Evolutionary conservation across 352 stramenopile genomes (phyloP), one percentile per base, ranked within the genome.

Genomic region (Aphanomyces stellatus): DNA sequence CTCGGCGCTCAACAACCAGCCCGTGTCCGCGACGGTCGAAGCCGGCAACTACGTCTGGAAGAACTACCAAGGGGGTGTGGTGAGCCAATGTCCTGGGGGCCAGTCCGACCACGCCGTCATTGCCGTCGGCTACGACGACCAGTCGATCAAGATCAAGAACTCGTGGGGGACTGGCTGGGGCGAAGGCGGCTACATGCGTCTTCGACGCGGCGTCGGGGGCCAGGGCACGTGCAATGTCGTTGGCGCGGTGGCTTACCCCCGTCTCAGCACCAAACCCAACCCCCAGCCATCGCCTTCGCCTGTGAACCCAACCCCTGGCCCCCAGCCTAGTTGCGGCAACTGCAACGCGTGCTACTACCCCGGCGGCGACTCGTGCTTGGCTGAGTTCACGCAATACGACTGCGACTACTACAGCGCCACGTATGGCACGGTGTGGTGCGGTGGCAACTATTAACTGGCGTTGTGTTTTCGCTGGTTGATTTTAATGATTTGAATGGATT

Each of bases 81-180:
- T 98, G 35, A 80, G 69, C 37, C 74, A 63, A 17, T 82, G 74
- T 51, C 84, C 78, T 61, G 87, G 88, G 57, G 31, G 2, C 2
- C 15, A 34, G 34, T 59, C 37, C 10, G 43, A 72, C 46, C 67
- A 72, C 42, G 67, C 49, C 24, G 60, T 72, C 37, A 43, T n/a
- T n/a, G 74, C 73, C 0, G 80, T 91, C 22, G 82, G 82, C 10
- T 88, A n/a, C n/a, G 86, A 81, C 15, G 71, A 75, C 4, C 82
- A 88, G 41, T 98, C 81, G 70, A 98, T 90, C 88, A 97, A 96
- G 70, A 86, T 99, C 6, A 98, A 98, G 76, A 99, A 99, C 77
- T 97, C 95, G 35, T 99, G 95, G 96, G 96, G 96, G 31, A 72
- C 73, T 5, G 76, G 68, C 19, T 98, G 93, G 93, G 95, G 95